A percentile compares a stretch with the other conserved stretches of the same genome.
Conservation (phyloP, 2,329 filamentous ascomycete species). For the Fusarium bulbicola region DNA sequence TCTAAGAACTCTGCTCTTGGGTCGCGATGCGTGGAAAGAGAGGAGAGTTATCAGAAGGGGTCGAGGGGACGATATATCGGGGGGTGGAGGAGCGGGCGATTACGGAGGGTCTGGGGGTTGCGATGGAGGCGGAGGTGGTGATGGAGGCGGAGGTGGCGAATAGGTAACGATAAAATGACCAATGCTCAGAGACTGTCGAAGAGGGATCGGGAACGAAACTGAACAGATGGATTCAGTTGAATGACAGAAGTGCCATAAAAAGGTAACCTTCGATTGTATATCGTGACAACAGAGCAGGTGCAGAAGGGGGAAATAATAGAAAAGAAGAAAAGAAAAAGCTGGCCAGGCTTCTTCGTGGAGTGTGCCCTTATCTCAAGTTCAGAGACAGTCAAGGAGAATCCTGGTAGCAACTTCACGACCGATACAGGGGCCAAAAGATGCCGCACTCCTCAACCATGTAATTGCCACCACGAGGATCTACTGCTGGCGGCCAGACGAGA, state of each 20-base stretch:
- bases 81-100: neutral
- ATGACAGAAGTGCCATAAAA: no score
- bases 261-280: no score
- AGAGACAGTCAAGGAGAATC: neutral
- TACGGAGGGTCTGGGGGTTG: neutral
- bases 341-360: no score
- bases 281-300: neutral
- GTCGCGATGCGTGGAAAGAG: neutral
- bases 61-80: neutral
- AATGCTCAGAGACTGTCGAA: accelerated
- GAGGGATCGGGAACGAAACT: neutral
- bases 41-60: neutral
- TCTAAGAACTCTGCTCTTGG: no score
- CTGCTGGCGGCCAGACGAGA: neutral
- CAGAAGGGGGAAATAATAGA: neutral
- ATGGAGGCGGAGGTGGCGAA: neutral
- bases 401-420: no score
- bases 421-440: neutral
- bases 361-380: accelerated
- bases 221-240: neutral
- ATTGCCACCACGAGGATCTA: neutral
- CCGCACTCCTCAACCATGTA: neutral
- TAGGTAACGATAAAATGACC: neutral
- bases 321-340: neutral
- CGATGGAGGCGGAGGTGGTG: neutral